A percentile compares a stretch with the other conserved stretches of the same genome.
phyloP scores from a whole-genome alignment of 768 basidiomycete species.

The Amanita brunnescens region DNA sequence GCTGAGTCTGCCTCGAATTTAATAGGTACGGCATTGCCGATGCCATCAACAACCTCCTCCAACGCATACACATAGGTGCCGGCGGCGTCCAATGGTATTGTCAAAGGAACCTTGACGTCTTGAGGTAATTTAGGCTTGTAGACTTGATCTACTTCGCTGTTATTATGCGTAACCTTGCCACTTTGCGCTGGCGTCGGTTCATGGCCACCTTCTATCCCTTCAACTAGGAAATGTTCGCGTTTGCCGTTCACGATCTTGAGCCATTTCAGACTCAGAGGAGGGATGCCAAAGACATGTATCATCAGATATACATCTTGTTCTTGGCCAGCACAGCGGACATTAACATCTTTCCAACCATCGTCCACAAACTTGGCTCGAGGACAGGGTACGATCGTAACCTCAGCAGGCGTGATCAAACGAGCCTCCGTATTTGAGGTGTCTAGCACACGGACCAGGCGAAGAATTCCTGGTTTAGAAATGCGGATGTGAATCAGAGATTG shows the following conservation, averaged over 20 bases:
- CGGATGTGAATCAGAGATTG: constrained; percentile 70
- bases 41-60: constrained; percentile 74
- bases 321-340: constrained; percentile 63
- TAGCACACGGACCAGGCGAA: constrained; percentile 66
- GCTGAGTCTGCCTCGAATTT: constrained; percentile 21
- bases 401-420: constrained; percentile 52
- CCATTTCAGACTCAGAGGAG: constrained; percentile 74
- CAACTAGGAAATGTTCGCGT: constrained; percentile 67
- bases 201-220: constrained; percentile 68
- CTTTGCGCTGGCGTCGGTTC: constrained; percentile 19
- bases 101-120: constrained; percentile 59
- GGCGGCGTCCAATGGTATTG: constrained; percentile 49
- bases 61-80: constrained; percentile 69
- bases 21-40: constrained; percentile 64
- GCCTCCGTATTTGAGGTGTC: constrained; percentile 68
- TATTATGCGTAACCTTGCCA: constrained; percentile 3
- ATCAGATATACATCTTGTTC: constrained; percentile 45
- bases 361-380: constrained; percentile 64
- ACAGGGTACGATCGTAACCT: constrained; percentile 74
- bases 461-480: constrained; percentile 60
- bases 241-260: constrained; percentile 57
- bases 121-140: constrained; percentile 31
- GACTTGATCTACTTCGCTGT: constrained; percentile 5
- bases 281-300: constrained; percentile 64
- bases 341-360: constrained; percentile 26